Conservation (phyloP, 176 grass and related monocot genomes). For the Carex scoparia region DNA sequence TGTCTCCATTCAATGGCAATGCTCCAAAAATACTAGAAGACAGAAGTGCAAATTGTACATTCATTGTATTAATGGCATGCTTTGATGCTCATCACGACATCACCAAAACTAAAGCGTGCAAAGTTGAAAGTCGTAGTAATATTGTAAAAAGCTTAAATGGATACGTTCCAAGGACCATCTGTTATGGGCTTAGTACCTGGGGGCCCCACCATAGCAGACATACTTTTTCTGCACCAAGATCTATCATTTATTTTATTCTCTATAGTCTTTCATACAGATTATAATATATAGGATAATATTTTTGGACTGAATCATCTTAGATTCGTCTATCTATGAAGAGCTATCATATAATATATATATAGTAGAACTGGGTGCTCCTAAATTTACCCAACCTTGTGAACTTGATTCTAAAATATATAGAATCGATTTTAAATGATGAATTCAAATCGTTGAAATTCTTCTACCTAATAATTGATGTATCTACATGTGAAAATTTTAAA, state of each 20-base stretch:
- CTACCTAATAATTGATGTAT: too few relatives aligned
- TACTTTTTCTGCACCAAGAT: not conserved
- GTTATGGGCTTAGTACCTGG: not conserved
- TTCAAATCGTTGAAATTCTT: too few relatives aligned
- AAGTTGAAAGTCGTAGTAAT: not conserved
- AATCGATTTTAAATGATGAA: too few relatives aligned
- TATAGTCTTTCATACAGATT: not conserved
- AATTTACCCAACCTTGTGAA: too few relatives aligned
- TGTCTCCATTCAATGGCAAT: slow-evolving; percentile 20
- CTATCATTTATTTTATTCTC: not conserved
- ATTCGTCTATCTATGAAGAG: too few relatives aligned
- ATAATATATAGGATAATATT: not conserved
- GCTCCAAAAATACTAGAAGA: not conserved
- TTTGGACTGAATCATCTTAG: too few relatives aligned
- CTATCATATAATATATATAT: too few relatives aligned
- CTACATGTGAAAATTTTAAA: too few relatives aligned
- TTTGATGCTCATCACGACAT: too few relatives aligned
- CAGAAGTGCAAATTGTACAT: not conserved
- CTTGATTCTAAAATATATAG: too few relatives aligned
- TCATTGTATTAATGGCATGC: not conserved
- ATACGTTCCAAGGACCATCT: not conserved
- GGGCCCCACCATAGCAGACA: not conserved
- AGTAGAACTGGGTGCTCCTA: too few relatives aligned
- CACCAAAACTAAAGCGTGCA: not conserved
- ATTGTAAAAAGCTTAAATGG: not conserved